These are phyloP conservation scores for Fusarium praegraminearum DNA, from an alignment of 2,329 filamentous ascomycete species.

Conservation along the genomic window DNA sequence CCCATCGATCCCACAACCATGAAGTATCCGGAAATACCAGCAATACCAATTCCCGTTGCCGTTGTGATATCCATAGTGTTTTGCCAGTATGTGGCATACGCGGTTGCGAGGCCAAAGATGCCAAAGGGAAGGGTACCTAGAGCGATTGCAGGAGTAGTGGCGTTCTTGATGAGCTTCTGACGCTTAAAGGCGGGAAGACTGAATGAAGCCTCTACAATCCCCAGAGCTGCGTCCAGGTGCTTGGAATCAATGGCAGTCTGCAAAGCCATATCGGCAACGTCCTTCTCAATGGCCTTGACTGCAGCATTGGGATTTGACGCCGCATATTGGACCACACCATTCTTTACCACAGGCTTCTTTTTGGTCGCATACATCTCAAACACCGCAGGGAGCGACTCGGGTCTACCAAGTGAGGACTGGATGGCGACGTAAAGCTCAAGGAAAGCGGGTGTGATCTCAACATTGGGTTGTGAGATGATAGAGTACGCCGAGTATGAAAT, in stretches of 20 bases:
- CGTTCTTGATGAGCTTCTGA: constrained; percentile 74
- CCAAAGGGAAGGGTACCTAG: constrained; percentile 73
- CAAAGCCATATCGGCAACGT: constrained; percentile 78
- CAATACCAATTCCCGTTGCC: constrained; percentile 83
- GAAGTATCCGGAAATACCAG: constrained; percentile 85
- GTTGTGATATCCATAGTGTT: constrained; percentile 81
- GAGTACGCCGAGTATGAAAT: constrained; percentile 73
- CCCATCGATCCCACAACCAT: constrained; percentile 85
- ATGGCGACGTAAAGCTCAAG: constrained; percentile 81
- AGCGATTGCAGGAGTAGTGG: constrained; percentile 69
- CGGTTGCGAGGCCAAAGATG: constrained; percentile 75
- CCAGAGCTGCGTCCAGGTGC: constrained; percentile 81
- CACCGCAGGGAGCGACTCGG: constrained; percentile 81
- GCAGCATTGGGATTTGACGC: constrained; percentile 75
- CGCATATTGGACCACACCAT: constrained; percentile 69
- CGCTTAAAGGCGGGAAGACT: constrained; percentile 74
- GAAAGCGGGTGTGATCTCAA: constrained; percentile 81
- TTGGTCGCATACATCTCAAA: constrained; percentile 89
- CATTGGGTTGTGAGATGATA: constrained; percentile 77
- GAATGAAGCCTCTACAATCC: constrained; percentile 78
- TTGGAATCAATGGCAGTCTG: constrained; percentile 82
- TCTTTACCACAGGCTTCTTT: constrained; percentile 73
- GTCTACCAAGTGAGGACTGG: constrained; percentile 77
- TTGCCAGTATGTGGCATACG: constrained; percentile 57
- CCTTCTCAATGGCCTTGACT: constrained; percentile 77